Evolutionary conservation across 2,329 filamentous ascomycete genomes (phyloP), one percentile per base, ranked within the genome.

Genomic region (Drechmeria coniospora): DNA sequence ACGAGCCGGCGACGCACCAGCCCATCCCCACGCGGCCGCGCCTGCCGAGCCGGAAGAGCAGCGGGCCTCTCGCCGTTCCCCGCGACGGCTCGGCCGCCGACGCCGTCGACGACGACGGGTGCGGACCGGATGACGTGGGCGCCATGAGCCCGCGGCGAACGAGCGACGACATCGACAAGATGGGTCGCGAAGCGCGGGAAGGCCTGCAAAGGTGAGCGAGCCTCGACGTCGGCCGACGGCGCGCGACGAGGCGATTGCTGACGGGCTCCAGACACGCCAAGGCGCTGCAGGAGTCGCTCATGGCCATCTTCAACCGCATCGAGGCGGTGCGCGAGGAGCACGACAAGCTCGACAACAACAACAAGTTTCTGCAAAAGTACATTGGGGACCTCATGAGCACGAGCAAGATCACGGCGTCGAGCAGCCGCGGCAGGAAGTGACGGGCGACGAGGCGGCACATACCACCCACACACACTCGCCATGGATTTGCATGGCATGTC

Each of bases 311-410:
- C 39, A 82, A 93, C 54, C 79, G 84, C 28, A 92, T 95, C 50
- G 90, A 98, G 48, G 81, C 82, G 17, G 86, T 95, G 37, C 82
- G 84, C 53, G 78, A 80, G 42, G 87, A 95, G 49, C 86, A 98
- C 49, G 83, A 94, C 57, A 94, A 93, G 56, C 73, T 98, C 30
- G 86, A 95, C 54, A 90, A 70, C 52, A 86, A 94, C 53, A 98
- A 98, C 65, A 87, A 84, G 46, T 94, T 95, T 47, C 59, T 98
- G 26, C 87, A 95, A 54, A 93, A 93, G 53, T 95, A 95, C 51
- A 95, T 95, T 44, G 87, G 87, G 38, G 87, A 93, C 47, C 65
- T 95, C 30, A 95, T 93, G 71, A 81, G 82, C 41, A 79, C 74
- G n/a, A 75, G 70, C 49, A 79, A 79, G 47, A 78, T 79, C 41